A percentile compares a stretch with the other conserved stretches of the same genome.
phyloP scores from a whole-genome alignment of 257 asterid species.

The Solanum bulbocastanum region DNA sequence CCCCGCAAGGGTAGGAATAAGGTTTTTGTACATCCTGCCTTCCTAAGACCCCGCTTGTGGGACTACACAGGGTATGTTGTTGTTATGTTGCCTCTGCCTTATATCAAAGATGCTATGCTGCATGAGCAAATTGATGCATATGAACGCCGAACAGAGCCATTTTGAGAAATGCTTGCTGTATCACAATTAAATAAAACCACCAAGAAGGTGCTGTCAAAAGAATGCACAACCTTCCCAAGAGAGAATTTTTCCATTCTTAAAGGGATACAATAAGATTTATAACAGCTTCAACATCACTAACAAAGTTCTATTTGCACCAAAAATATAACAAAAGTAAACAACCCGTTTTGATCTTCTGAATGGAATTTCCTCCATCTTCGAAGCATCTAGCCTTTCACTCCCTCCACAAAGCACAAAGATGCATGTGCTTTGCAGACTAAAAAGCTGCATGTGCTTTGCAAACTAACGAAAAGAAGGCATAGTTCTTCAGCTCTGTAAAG shows the following conservation, averaged over 20 bases:
- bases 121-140: neutral
- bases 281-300: neutral
- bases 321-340: neutral
- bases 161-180: neutral
- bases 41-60: neutral
- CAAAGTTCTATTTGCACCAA: neutral
- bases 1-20: neutral
- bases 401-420: neutral
- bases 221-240: neutral
- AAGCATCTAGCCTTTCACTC: neutral
- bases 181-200: neutral
- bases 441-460: neutral
- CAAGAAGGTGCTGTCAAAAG: neutral
- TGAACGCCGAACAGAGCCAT: constrained; percentile 28
- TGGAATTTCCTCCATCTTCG: neutral
- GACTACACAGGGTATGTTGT: neutral
- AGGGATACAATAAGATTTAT: neutral
- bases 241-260: neutral
- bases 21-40: neutral
- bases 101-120: neutral
- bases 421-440: neutral
- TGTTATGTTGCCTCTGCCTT: neutral
- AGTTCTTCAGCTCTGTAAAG: neutral
- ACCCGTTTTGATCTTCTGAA: neutral
- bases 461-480: neutral